Base-by-base conservation (phyloP, 2,329 filamentous ascomycete species). In the Macrophomina tecta region DNA sequence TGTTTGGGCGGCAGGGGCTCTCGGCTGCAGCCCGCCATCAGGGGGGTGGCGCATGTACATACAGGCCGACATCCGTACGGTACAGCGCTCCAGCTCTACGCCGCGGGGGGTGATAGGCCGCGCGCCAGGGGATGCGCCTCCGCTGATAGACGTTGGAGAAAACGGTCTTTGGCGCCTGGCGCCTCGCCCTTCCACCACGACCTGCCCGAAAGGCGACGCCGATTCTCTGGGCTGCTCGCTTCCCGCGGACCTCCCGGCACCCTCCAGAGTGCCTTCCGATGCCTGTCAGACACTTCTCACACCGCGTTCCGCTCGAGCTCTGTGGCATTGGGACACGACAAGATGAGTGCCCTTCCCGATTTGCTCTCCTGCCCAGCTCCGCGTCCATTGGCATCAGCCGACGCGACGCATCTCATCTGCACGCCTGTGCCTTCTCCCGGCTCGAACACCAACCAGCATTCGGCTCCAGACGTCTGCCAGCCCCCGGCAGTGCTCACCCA, bases 31-130 rank as follows among this genome's bases (percentile, higher is more conserved):
- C 58, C 18, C 34, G 3, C 40, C n/a, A 23, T 40, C 42, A 12
- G 58, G 56, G 42, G 30, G 23, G 40, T 36, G 56, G 40, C 55
- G 55, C 40, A 45, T 30, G 11, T 45, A 8, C 40, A 23, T 23
- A 23, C 23, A 23, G 23, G 23, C 2, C 23, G 2, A 23, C 23
- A 23, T 23, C 23, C 46, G 18, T 7, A 23, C 42, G 11, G 16
- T 12, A 28, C 52, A 7, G 9, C 34, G 11, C 42, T 40, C 3
- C 38, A 40, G 7, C 38, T 45, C 56, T 34, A 32, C 56, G 42
- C 56, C 56, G 56, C 56, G 40, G 40, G 42, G 45, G 32, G 42
- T 62, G 58, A 62, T 49, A 49, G 58, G 55, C 23, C 36, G 5
- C 6, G 40, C 38, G 11, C 16, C 4, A 14, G 52, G 52, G 16